Evolutionary conservation across 2,329 filamentous ascomycete genomes (phyloP).

Genomic region (Aspergillus sp.): DNA sequence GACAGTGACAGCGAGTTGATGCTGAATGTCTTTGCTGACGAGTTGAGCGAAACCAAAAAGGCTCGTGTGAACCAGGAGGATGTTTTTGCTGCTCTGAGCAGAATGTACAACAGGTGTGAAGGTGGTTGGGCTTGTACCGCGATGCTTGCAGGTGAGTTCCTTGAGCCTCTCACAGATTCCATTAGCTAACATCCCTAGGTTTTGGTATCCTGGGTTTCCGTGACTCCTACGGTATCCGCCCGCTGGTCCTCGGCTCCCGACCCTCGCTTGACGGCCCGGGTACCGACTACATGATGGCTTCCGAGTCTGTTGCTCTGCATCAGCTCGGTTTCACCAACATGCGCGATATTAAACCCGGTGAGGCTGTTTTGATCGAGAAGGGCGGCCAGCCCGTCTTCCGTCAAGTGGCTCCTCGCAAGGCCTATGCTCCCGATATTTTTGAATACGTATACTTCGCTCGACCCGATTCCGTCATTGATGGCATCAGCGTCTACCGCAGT

Average conservation of each 20-base stretch:
- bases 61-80: conserved; percentile 78
- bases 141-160: conserved; percentile 70
- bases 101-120: conserved; percentile 73
- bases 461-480: conserved; percentile 81
- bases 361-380: conserved; percentile 85
- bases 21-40: conserved; percentile 85
- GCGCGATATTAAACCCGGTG: conserved; percentile 76
- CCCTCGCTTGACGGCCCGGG: conserved; percentile 67
- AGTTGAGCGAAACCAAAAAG: conserved; percentile 79
- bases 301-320: conserved; percentile 80
- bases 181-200: conserved; percentile 46
- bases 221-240: conserved; percentile 80
- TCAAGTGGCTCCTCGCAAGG: conserved; percentile 70
- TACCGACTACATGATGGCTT: conserved; percentile 88
- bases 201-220: conserved; percentile 81
- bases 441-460: conserved; percentile 88
- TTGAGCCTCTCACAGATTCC: too few relatives aligned
- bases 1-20: conserved; percentile 87
- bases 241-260: conserved; percentile 77
- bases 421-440: conserved; percentile 84
- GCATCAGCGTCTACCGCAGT: conserved; percentile 82
- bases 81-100: conserved; percentile 71
- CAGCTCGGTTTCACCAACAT: conserved; percentile 81
- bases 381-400: conserved; percentile 73
- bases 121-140: conserved; percentile 81